Conservation (phyloP, 495 filamentous ascomycete genomes). For the Halenospora varia region DNA sequence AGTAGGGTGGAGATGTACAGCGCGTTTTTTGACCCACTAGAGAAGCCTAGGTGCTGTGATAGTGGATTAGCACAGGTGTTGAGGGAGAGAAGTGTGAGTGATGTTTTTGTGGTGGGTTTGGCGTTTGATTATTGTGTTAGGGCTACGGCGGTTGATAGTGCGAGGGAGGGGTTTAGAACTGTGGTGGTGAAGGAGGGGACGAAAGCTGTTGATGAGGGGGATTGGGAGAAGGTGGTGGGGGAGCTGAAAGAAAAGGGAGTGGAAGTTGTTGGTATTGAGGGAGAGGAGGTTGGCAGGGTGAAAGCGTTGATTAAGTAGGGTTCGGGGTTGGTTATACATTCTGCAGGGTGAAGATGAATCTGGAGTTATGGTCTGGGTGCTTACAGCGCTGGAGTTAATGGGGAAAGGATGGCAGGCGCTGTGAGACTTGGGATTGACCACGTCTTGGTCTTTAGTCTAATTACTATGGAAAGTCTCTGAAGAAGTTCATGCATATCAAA, state of each 20-base stretch:
- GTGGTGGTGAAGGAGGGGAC: constrained; percentile 77
- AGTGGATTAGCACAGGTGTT: constrained; percentile 57
- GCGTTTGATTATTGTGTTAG: constrained; percentile 90
- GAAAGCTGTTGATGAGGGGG: constrained; percentile 56
- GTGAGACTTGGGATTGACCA: too few relatives aligned
- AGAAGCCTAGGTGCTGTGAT: constrained; percentile 48
- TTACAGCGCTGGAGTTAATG: too few relatives aligned
- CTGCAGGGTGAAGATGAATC: too few relatives aligned
- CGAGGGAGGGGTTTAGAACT: constrained; percentile 68
- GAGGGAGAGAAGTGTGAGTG: constrained; percentile 53
- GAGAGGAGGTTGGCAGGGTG: constrained; percentile 36
- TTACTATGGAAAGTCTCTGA: too few relatives aligned
- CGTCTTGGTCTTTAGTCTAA: too few relatives aligned
- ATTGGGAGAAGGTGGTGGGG: constrained; percentile 52
- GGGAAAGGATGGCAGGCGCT: too few relatives aligned
- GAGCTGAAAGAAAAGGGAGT: constrained; percentile 52
- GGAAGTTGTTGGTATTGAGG: constrained; percentile 38
- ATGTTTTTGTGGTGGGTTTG: constrained; percentile 80
- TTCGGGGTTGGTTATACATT: too few relatives aligned
- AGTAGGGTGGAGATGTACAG: constrained; percentile 84
- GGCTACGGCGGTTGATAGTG: constrained; percentile 72
- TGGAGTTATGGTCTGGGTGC: too few relatives aligned
- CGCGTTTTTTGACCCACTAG: constrained; percentile 72
- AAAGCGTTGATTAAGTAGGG: neutral
- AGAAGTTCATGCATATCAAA: too few relatives aligned